Conservation (phyloP, 2,329 filamentous ascomycete genomes). For the Phyllachora maydis region DNA sequence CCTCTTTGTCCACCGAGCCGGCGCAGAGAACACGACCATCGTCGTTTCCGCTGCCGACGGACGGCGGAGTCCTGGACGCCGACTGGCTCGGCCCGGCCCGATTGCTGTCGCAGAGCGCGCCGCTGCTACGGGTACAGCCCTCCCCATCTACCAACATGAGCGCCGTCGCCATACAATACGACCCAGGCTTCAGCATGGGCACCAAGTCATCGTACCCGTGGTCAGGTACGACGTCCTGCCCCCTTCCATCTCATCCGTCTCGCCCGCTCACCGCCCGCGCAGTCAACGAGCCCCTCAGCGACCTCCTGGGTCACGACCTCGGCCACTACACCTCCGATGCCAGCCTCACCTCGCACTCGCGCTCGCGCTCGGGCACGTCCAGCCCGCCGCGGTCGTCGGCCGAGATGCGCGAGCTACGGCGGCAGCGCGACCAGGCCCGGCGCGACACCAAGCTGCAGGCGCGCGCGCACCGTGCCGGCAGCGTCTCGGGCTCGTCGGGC, state of each 20-base stretch:
- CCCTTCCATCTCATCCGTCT: too few species aligned
- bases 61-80: slow-evolving; percentile 9
- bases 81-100: slow-evolving; percentile 11
- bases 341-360: slow-evolving; percentile 27
- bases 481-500: slow-evolving; percentile 12
- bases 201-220: slow-evolving; percentile 27
- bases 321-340: slow-evolving; percentile 26
- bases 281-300: slow-evolving; percentile 13
- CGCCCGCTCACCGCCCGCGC: slow-evolving; percentile 1
- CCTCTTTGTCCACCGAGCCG: too few species aligned
- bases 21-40: too few species aligned
- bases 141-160: slow-evolving; percentile 10
- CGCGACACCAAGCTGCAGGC: slow-evolving; percentile 32
- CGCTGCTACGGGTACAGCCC: slow-evolving; percentile 13
- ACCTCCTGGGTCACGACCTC: slow-evolving; percentile 22
- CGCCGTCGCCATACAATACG: slow-evolving; percentile 27
- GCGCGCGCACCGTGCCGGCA: slow-evolving; percentile 28
- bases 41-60: too few species aligned
- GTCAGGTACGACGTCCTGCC: slow-evolving; percentile 27
- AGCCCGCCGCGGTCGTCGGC: slow-evolving; percentile 35
- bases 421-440: slow-evolving; percentile 36
- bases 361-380: slow-evolving; percentile 29
- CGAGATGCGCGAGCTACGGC: slow-evolving; percentile 40
- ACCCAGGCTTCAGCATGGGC: slow-evolving; percentile 28
- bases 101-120: slow-evolving; percentile 6